Evolutionary conservation across 1,139 yeast genomes (phyloP), one percentile per base, ranked within the genome.

Genomic region (Candida dubliniensis): DNA sequence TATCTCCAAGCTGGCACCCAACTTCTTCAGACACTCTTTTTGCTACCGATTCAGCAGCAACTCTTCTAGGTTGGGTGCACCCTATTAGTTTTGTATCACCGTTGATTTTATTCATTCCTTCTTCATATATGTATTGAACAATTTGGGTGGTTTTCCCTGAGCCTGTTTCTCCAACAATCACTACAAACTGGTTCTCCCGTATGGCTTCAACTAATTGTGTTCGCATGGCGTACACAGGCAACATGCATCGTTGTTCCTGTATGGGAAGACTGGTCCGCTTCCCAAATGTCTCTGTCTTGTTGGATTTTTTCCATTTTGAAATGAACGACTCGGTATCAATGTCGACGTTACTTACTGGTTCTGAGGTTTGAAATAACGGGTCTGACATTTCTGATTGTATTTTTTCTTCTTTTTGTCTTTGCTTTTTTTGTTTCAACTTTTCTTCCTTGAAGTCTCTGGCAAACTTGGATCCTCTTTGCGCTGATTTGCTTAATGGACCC

Each of bases 151-250:
- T 91, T 63, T 91, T 91, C 76, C 98, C 98, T 12, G 96, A 88
- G 66, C 98, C 98, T 1, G 99, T 93, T 65, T 93, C 99, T 71
- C 99, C 99, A 36, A 93, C 98, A 66, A 93, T 90, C 38, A 93
- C 98, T 95, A 93, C 87, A 60, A 93, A 87, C 66, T 93, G 99
- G 50, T 74, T 72, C 2, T 66, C 59, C 38, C 64, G 59, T 3
- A 93, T 77, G 0, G 84, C 76, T 2, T 76, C 58, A 9, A 93
- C 63, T 9, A 93, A 64, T 42, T 81, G 71, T 0, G 68, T 58
- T 40, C 95, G 72, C 69, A 82, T 80, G 14, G 76, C 62, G 55
- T 71, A 88, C 0, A 91, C 95, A 0, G 98, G 98, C 23, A 89
- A 69, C 3, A 81, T 68, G 52, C 76, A 79, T 43, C 93, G 61